Percentiles rank a stretch among this genome's conserved stretches.
Evolutionary conservation across 2,329 filamentous ascomycete species (phyloP).

Genomic region (Aplosporella prunicola): DNA sequence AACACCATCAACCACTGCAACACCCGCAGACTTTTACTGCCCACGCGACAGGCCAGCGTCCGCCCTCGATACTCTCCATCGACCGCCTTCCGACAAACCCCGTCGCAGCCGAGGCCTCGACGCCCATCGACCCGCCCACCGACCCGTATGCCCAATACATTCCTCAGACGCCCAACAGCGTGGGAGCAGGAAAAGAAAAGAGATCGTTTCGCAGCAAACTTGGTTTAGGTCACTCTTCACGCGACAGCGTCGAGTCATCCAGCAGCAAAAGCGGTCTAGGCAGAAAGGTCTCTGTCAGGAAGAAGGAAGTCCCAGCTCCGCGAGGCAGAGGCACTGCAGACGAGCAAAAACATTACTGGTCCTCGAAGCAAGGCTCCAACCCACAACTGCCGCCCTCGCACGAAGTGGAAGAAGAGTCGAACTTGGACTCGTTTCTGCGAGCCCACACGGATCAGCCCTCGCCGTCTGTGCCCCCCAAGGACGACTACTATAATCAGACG

Average conservation of each 20-base stretch:
- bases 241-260: constrained; percentile 16
- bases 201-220: constrained; percentile 11
- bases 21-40: too few species aligned
- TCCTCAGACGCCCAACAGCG: constrained; percentile 2
- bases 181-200: constrained; percentile 10
- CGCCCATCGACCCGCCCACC: constrained; percentile 16
- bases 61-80: constrained; percentile 20
- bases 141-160: constrained; percentile 12
- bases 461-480: constrained; percentile 28
- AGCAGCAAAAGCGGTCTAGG: constrained; percentile 23
- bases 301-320: constrained; percentile 20
- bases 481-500: constrained; percentile 16
- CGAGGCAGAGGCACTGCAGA: constrained; percentile 21
- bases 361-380: constrained; percentile 18
- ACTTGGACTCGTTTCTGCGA: constrained; percentile 30
- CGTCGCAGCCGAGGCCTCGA: constrained; percentile 16
- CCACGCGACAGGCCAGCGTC: background rate
- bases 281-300: constrained; percentile 27
- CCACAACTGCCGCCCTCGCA: constrained; percentile 25
- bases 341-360: constrained; percentile 18
- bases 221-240: constrained; percentile 12
- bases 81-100: constrained; percentile 20
- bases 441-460: constrained; percentile 19
- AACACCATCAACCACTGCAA: constrained; percentile 4
- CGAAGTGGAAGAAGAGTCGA: constrained; percentile 28